Base-by-base conservation (phyloP, 495 filamentous ascomycete genomes). In the Hapsidospora chrysogenum region DNA sequence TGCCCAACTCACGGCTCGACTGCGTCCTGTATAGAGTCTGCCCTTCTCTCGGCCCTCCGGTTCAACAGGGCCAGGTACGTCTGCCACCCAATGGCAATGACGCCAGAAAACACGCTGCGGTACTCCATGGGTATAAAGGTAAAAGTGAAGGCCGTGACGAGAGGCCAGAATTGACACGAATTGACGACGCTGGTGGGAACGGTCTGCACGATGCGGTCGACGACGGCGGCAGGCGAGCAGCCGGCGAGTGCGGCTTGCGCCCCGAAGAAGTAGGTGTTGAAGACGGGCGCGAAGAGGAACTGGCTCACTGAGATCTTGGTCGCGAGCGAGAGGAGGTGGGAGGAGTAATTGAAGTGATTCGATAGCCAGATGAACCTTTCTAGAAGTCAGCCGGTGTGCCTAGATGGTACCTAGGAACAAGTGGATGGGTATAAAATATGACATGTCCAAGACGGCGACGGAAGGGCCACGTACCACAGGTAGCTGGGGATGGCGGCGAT, bases 221-320 rank as follows among this genome's bases (percentile, higher is more conserved):
- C 69, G 4, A 75, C 71, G 40, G 81, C 74, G 18, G 58, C 52
- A 0, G 73, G 41, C 2, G 62, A 61, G 4, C 74, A 76, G 42
- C 72, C 52, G 57, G 71, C 46, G 57, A 72, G 43, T 50, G 78
- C 43, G 11, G 66, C 66, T 49, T 95, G 86, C 60, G 85, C 67
- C 33, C 78, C 75, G 61, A 95, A 95, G 64, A 95, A 94, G 54
- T 89, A 92, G 17, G 65, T 74, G 51, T 86, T 92, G 64, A 94
- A 93, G 19, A 85, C 48, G 0, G 86, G 84, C 8, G 86, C 82
- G 57, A 92, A 95, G 48, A 69, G 60, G 2, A 70, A 50, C 51
- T 95, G 86, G 53, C 87, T 92, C 4, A 94, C 68, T 26, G 67
- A 46, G 31, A 95, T 80, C 51, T 92, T 86, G 8, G 74, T 73